Base-by-base conservation (phyloP, 208 protist species). In the Leishmania braziliensis region DNA sequence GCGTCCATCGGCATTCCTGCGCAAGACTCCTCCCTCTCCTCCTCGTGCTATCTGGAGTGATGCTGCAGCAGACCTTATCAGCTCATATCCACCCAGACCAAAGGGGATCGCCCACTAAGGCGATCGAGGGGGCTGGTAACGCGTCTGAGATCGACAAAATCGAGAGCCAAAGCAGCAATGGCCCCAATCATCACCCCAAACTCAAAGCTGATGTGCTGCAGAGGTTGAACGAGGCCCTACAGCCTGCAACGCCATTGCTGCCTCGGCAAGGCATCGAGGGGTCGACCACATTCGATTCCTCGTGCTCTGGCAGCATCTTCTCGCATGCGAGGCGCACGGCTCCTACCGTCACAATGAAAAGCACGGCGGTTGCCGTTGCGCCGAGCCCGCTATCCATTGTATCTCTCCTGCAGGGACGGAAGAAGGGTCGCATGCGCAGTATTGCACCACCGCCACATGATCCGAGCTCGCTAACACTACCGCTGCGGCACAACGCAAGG, bases 61-160 rank as follows among this genome's bases (percentile, higher is more conserved):
- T 51, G 69, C 26, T 16, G 46, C 69, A 36, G 10, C 18, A 54
- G 26, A 50, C 63, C 63, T 20, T n/a, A 29, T 50, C 26, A 10
- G 26, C n/a, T 39, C 1, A 51, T 33, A 10, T 12, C 14, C 69
- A 26, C 69, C 43, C 69, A 50, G 46, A 5, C 8, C 26, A 29
- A 73, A 29, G 69, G 69, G 46, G 29, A 8, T 23, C 46, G 16
- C 69, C 3, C 9, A 43, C 12, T 5, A 43, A 12, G 46, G 71
- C 39, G 36, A 77, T 77, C 56, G 39, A 77, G 54, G 53, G 10
- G 56, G 56, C 54, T 14, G 50, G 29, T 12, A 76, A 76, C 72
- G 48, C 29, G 29, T 63, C 20, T 43, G 51, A 63, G 51, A 39
- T 33, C 56, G 53, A 48, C n/a, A 16, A 56, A 26, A 73, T 20